Conservation (phyloP, 768 basidiomycete genomes). For the Hygrocybe punicea region DNA sequence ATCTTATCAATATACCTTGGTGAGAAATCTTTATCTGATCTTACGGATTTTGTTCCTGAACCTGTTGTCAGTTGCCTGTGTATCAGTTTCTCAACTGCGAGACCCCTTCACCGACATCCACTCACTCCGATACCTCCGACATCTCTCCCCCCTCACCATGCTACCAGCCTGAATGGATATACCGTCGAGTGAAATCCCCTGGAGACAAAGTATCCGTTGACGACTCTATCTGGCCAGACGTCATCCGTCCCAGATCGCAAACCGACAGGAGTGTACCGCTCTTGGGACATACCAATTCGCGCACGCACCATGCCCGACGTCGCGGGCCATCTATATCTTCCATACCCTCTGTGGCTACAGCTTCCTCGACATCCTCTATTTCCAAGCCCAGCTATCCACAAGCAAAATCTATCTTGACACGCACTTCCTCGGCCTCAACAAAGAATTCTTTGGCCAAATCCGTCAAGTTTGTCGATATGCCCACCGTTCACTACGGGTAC, state of each 20-base stretch:
- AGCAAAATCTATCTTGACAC: slow-evolving; percentile 48
- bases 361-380: slow-evolving; percentile 6
- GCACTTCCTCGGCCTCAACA: slow-evolving; percentile 39
- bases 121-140: slow-evolving; percentile 22
- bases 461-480: slow-evolving; percentile 68
- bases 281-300: slow-evolving; percentile 35
- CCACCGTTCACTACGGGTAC: slow-evolving; percentile 52
- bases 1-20: slow-evolving; percentile 1
- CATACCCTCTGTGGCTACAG: slow-evolving; percentile 12
- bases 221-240: slow-evolving; percentile 37
- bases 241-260: slow-evolving; percentile 37
- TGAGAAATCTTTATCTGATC: not conserved
- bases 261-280: slow-evolving; percentile 32
- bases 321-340: slow-evolving; percentile 34
- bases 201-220: slow-evolving; percentile 11
- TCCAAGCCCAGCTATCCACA: slow-evolving; percentile 14
- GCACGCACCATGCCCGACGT: slow-evolving; percentile 15
- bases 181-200: slow-evolving; percentile 41
- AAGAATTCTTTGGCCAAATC: slow-evolving; percentile 42
- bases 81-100: slow-evolving; percentile 13
- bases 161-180: slow-evolving; percentile 46
- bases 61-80: slow-evolving; percentile 13
- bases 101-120: slow-evolving; percentile 15
- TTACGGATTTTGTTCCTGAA: not conserved
- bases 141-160: slow-evolving; percentile 20